Base-by-base conservation (phyloP, 2,329 filamentous ascomycete genomes). In the Aureobasidium sp. region DNA sequence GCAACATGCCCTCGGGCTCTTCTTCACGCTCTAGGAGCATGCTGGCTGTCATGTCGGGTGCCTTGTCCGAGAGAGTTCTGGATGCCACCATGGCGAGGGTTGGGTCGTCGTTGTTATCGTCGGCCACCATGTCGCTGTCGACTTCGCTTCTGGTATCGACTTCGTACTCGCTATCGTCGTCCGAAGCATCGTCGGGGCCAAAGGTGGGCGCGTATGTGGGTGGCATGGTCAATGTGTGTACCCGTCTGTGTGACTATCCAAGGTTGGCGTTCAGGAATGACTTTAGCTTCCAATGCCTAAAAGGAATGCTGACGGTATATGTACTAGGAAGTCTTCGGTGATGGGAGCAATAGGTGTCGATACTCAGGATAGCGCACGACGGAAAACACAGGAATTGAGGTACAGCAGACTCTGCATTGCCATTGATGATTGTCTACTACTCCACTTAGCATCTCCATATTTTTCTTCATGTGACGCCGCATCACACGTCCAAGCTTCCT, bases 1-100 rank as follows among this genome's bases (percentile, higher is more conserved):
- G 75, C 45, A 81, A 73, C 70, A 79, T 66, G 22, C 70, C 72
- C 35, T 70, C 66, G 15, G 62, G 66, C 54, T 68, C 68, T 24
- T 65, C 56, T 31, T 69, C 68, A 31, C 67, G 67, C 24, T 64
- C 40, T 61, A 63, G 47, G n/a, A 52, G 35, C 52, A 58, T 40
- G 19, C 61, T 59, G 24, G 31, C 61, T 5, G 61, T 59, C 50
- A 56, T 62, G 53, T 44, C 44, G 35, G 27, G 15, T 22, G 24
- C 47, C 33, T 52, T 42, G 45, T 60, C 44, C 37, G 57, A 60
- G 5, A 60, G 45, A 9, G 22, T 60, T 17, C 33, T 50, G 15
- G 57, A 60, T 14, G 44, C 57, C 24, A 40, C 27, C 45, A 60
- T 49, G 17, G 44, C 40, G 27, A 24, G 44, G 17, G 12, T 50